Base-by-base conservation (phyloP, 2,329 filamentous ascomycete genomes). In the Nemania bipapillata region DNA sequence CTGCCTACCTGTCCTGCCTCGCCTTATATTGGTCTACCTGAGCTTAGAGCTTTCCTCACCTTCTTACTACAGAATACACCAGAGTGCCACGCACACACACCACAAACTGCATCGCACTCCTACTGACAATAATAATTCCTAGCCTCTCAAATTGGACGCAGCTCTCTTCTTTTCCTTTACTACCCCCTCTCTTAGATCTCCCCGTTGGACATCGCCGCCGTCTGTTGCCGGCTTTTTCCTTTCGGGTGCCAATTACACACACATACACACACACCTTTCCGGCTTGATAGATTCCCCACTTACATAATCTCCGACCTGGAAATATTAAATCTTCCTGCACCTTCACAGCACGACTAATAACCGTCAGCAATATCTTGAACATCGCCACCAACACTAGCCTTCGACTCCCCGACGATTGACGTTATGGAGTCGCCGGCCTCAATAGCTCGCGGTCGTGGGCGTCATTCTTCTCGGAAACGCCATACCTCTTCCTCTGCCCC, bases 251-350 rank as follows among this genome's bases (percentile, higher is more conserved):
- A 62, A 66, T 67, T 67, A 68, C 60, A 70, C n/a, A n/a, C n/a
- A n/a, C n/a, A n/a, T n/a, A n/a, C n/a, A n/a, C n/a, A n/a, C n/a
- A n/a, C 63, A 9, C 47, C 30, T 55, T 65, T 63, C 45, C 61
- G 70, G 37, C 58, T 52, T 20, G 28, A 32, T 22, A 32, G 47
- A 66, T 74, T 76, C 76, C 73, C 77, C 76, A 78, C 76, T 78
- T 77, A 77, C 77, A 77, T 78, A 77, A 77, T 77, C 74, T 75
- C 74, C 74, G 74, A 73, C 53, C 69, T 73, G 66, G 73, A 73
- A 73, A 70, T 73, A 71, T 70, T 76, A 73, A 73, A 70, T 73
- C 72, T 70, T 76, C 71, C 74, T 73, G 65, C 71, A 69, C 59
- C 69, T 70, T 53, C 65, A 63, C 65, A 67, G 30, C 69, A 66